Conservation (phyloP, 495 filamentous ascomycete genomes). For the Bathelium albidoporum region DNA sequence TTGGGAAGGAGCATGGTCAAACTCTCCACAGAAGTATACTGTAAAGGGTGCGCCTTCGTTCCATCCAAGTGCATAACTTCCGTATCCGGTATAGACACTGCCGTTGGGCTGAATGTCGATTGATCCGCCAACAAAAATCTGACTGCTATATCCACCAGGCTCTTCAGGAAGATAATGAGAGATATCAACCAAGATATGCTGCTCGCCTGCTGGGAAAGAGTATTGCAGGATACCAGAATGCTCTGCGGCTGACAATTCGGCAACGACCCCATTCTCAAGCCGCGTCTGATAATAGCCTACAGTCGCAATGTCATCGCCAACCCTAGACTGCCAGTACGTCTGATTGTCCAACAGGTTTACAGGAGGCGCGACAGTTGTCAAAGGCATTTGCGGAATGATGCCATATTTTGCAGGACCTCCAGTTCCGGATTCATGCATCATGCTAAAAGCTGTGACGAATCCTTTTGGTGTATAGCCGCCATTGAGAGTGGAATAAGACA, state of each 20-base stretch:
- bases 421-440: constrained; percentile 30
- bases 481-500: constrained; percentile 27
- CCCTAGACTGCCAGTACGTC: constrained; percentile 27
- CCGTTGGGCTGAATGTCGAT: constrained; percentile 22
- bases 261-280: constrained; percentile 23
- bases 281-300: constrained; percentile 27
- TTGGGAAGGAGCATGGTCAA: constrained; percentile 21
- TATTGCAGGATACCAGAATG: constrained; percentile 28
- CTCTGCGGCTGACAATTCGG: constrained; percentile 21
- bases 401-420: constrained; percentile 32
- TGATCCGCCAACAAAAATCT: constrained; percentile 25
- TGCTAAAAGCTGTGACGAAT: constrained; percentile 25
- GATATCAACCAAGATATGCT: constrained; percentile 27
- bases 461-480: constrained; percentile 29
- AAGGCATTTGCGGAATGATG: constrained; percentile 28
- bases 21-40: constrained; percentile 29
- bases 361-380: constrained; percentile 13
- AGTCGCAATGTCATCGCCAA: constrained; percentile 23
- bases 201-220: constrained; percentile 19
- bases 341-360: constrained; percentile 29
- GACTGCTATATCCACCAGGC: constrained; percentile 19
- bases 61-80: constrained; percentile 22
- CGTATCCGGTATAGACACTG: constrained; percentile 24
- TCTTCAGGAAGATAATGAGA: constrained; percentile 27
- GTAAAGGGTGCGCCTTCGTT: constrained; percentile 22